phyloP scores from a whole-genome alignment of 495 filamentous ascomycete genomes.

The Parachaetomium inaequale region DNA sequence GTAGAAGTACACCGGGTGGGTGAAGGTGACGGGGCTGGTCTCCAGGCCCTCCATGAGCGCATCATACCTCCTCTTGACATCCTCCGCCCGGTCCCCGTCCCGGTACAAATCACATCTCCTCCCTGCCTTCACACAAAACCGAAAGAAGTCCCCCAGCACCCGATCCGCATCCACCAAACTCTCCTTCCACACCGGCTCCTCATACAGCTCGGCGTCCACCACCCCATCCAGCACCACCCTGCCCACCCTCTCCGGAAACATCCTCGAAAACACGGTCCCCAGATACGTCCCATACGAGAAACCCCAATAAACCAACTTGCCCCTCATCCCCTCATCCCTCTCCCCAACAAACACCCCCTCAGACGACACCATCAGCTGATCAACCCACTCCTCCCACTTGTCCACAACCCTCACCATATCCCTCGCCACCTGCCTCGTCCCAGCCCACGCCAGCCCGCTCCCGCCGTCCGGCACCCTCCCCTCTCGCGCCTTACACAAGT shows the following conservation, averaged over 20 bases:
- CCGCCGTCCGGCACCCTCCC: conserved; percentile 1
- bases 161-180: conserved; percentile 43
- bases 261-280: conserved; percentile 48
- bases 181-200: conserved; percentile 31
- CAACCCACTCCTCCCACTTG: conserved; percentile 37
- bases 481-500: conserved; percentile 39
- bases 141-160: conserved; percentile 39
- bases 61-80: conserved; percentile 44
- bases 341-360: conserved; percentile 5
- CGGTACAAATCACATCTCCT: conserved; percentile 35
- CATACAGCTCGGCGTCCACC: conserved; percentile 40
- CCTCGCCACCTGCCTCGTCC: conserved; percentile 30
- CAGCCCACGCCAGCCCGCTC: conserved; percentile 34
- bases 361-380: too few species aligned
- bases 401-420: conserved; percentile 44
- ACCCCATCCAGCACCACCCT: conserved; percentile 42
- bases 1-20: conserved; percentile 29
- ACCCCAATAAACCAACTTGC: conserved; percentile 57
- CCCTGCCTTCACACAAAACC: conserved; percentile 36
- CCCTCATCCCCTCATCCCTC: conserved; percentile 29
- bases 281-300: conserved; percentile 60
- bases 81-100: conserved; percentile 34
- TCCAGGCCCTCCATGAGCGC: conserved; percentile 39
- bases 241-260: conserved; percentile 45
- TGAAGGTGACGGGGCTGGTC: conserved; percentile 47